phyloP scores from a whole-genome alignment of 805 yeast species.

The Lachancea kluyveri region DNA sequence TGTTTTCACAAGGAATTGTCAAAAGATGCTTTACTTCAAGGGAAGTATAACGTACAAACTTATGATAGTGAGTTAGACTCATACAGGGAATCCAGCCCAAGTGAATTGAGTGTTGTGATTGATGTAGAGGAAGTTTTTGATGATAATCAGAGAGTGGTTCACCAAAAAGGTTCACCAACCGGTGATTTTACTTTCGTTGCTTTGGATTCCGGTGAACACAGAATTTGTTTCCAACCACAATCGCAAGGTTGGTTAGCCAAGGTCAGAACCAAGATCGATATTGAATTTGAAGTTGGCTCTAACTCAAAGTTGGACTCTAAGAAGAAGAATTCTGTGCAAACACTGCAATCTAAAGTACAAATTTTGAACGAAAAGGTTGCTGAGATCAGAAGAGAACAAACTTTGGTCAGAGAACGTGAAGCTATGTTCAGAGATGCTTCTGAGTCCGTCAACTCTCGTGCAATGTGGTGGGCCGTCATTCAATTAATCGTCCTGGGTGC shows the following conservation, averaged over 20 bases:
- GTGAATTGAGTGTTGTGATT: constrained; percentile 35
- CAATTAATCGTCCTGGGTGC: constrained; percentile 59
- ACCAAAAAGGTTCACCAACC: constrained; percentile 55
- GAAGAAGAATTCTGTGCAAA: constrained; percentile 49
- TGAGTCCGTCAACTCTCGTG: constrained; percentile 62
- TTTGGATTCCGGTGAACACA: constrained; percentile 71
- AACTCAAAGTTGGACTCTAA: constrained; percentile 62
- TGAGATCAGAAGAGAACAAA: constrained; percentile 62
- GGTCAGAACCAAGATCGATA: constrained; percentile 48
- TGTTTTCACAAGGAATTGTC: constrained; percentile 54
- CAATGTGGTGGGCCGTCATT: constrained; percentile 66
- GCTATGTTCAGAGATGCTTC: constrained; percentile 65
- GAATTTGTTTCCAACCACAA: constrained; percentile 56
- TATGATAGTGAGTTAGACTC: constrained; percentile 32
- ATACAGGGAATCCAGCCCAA: constrained; percentile 31
- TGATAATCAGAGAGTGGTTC: constrained; percentile 68
- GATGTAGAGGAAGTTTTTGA: constrained; percentile 65
- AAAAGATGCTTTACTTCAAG: constrained; percentile 43
- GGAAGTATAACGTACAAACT: constrained; percentile 43
- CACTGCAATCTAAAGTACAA: constrained; percentile 51
- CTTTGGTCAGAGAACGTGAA: constrained; percentile 67
- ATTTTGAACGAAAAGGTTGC: constrained; percentile 48
- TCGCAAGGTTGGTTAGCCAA: constrained; percentile 58
- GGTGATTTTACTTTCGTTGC: constrained; percentile 75
- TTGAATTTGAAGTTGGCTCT: constrained; percentile 64